Evolutionary conservation across 768 basidiomycete species (phyloP).

Genomic region (Serpula lacrymans): DNA sequence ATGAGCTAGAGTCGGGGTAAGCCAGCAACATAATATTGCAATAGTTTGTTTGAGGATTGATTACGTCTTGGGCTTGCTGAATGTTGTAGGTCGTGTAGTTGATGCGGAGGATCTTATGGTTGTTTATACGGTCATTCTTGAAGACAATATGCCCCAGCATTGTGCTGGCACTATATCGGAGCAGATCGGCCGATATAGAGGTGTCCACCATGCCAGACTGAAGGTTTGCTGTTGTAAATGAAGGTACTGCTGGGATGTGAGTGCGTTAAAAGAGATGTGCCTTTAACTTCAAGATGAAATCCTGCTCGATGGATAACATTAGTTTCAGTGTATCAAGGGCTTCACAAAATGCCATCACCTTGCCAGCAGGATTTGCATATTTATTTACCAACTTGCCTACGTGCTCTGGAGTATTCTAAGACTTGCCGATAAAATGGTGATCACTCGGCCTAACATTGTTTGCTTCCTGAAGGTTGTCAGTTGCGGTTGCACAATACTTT

Average conservation of each 20-base stretch:
- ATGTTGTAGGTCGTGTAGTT: slow-evolving; percentile 20
- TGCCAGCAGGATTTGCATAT: slow-evolving; percentile 18
- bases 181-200: too few species aligned
- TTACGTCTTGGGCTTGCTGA: slow-evolving; percentile 12
- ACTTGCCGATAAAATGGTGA: slow-evolving; percentile 2
- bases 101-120: not conserved
- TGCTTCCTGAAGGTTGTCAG: slow-evolving; percentile 4
- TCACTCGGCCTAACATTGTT: slow-evolving; percentile 18
- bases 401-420: slow-evolving; percentile 14
- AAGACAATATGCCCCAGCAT: not conserved
- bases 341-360: slow-evolving; percentile 16
- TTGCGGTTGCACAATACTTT: too few species aligned
- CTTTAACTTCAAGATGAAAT: not conserved
- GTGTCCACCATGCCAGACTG: too few species aligned
- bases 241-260: not conserved
- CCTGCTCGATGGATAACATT: too few species aligned
- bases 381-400: slow-evolving; percentile 23
- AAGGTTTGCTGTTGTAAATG: slow-evolving; percentile 3
- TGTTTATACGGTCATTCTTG: slow-evolving; percentile 1
- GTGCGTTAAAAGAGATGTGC: slow-evolving; percentile 1
- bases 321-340: too few species aligned
- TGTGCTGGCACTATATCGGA: not conserved
- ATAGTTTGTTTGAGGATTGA: slow-evolving; percentile 6
- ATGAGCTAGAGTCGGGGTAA: not conserved
- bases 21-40: slow-evolving; percentile 11